Conservation (phyloP, 768 basidiomycete genomes). For the Lanmaoa pseudosensibilis region DNA sequence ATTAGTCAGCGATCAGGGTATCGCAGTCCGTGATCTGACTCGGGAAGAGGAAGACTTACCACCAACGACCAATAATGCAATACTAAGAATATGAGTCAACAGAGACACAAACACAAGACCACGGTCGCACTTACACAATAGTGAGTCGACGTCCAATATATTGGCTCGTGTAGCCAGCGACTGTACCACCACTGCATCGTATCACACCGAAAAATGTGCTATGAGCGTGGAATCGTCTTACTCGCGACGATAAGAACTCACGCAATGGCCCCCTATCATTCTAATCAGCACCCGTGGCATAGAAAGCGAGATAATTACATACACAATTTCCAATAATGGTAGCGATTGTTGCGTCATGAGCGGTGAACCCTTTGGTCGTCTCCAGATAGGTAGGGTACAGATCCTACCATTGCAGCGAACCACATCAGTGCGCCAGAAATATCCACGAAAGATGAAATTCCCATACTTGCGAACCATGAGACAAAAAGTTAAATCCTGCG, state of each 20-base stretch:
- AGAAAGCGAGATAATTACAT: constrained; percentile 2
- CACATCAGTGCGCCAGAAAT: background rate
- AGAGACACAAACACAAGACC: background rate
- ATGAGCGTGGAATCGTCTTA: constrained; percentile 1
- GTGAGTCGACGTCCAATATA: constrained; percentile 80
- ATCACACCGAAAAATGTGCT: background rate
- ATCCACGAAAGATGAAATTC: background rate
- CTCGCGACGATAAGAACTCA: constrained; percentile 30
- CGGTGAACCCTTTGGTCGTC: constrained; percentile 57
- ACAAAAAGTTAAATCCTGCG: constrained; percentile 73
- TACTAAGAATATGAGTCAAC: constrained; percentile 7
- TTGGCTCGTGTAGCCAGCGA: constrained; percentile 72
- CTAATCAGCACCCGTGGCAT: background rate
- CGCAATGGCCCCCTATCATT: constrained; percentile 44
- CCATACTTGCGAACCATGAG: constrained; percentile 65
- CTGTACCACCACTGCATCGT: constrained; percentile 52
- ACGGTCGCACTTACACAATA: constrained; percentile 43
- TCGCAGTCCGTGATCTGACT: background rate
- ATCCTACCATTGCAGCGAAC: constrained; percentile 41
- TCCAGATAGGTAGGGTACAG: constrained; percentile 77
- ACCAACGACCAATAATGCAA: constrained; percentile 23
- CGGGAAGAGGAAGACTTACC: constrained; percentile 48
- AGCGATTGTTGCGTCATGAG: constrained; percentile 62
- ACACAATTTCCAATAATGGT: constrained; percentile 83
- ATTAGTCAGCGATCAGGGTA: background rate